These are phyloP conservation scores for Dactylellina leptospora DNA, from an alignment of 2,329 filamentous ascomycete genomes.

Conservation along the genomic window DNA sequence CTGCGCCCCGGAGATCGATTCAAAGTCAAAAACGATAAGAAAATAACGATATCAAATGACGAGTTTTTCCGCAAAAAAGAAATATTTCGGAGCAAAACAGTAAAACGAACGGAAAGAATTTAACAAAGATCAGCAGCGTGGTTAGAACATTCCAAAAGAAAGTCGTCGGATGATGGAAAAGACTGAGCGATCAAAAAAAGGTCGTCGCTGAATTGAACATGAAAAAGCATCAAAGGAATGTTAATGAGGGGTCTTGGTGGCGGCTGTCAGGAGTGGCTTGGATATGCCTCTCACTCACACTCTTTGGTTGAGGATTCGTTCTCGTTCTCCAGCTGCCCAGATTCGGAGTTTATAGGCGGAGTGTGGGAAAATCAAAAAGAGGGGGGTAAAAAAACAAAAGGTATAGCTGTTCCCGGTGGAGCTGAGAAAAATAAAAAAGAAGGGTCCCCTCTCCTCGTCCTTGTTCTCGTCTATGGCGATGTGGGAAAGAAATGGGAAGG, in stretches of 20 bases:
- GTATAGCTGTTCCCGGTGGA: conserved; percentile 41
- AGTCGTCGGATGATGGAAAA: conserved; percentile 42
- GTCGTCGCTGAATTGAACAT: conserved; percentile 49
- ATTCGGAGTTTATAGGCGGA: conserved; percentile 52
- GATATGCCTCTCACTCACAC: conserved; percentile 6
- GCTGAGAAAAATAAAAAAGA: conserved; percentile 14
- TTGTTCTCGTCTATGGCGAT: conserved; percentile 9
- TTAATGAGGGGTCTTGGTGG: conserved; percentile 49
- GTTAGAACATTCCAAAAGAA: conserved; percentile 48
- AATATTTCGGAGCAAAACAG: conserved; percentile 2
- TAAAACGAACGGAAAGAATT: conserved; percentile 19
- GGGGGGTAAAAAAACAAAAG: no score
- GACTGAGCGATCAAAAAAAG: conserved; percentile 39
- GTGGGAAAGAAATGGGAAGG: conserved; percentile 45
- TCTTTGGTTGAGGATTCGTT: no score
- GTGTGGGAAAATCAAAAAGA: conserved; percentile 30
- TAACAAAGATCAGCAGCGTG: conserved; percentile 41
- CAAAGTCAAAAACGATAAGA: not conserved
- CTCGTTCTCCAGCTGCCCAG: conserved; percentile 23
- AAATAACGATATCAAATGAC: not conserved
- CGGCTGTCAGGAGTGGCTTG: conserved; percentile 46
- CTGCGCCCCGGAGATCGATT: conserved; percentile 2
- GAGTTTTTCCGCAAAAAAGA: conserved; percentile 5
- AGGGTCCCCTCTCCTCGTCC: conserved; percentile 1
- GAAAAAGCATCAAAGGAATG: conserved; percentile 45